phyloP scores from a whole-genome alignment of 1,284 basidiomycete genomes.

The Apiotrichum siamense region DNA sequence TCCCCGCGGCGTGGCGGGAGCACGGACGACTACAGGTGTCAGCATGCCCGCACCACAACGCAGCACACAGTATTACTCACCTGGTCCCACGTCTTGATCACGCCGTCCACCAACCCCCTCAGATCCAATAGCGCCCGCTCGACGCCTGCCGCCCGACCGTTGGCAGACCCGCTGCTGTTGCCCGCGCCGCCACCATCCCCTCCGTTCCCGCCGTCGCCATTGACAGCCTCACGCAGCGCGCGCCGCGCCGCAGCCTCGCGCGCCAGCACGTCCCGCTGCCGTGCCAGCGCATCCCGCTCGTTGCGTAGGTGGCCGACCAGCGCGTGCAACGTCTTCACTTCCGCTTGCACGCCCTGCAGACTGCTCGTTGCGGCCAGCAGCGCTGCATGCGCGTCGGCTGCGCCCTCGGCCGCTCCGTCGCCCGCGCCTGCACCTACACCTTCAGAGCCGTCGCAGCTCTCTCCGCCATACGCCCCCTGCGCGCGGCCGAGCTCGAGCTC shows the following conservation, averaged over 20 bases:
- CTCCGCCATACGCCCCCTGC: not conserved
- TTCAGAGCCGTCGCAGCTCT: too few species aligned
- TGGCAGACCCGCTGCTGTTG: too few species aligned
- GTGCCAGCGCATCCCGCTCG: constrained; percentile 27
- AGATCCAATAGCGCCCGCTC: constrained; percentile 39
- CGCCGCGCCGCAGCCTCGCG: constrained; percentile 29
- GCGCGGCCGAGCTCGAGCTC: constrained; percentile 19
- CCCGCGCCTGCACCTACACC: too few species aligned
- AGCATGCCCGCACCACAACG: too few species aligned
- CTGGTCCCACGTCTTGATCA: constrained; percentile 35
- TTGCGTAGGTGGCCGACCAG: constrained; percentile 24
- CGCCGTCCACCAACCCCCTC: constrained; percentile 36
- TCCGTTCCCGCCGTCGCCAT: not conserved
- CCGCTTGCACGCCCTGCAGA: constrained; percentile 18
- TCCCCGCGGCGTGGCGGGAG: too few species aligned
- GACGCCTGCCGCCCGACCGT: constrained; percentile 20
- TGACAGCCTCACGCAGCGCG: constrained; percentile 9
- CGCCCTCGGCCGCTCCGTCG: constrained; percentile 2
- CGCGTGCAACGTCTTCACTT: constrained; percentile 26
- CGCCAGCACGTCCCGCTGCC: constrained; percentile 20
- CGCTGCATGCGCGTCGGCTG: constrained; percentile 12
- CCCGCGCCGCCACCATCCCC: too few species aligned
- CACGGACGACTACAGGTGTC: too few species aligned
- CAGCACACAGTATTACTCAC: too few species aligned
- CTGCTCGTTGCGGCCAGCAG: constrained; percentile 7